phyloP scores from a whole-genome alignment of 192 early-diverging fungal species.

The Dimargaris verticillata region DNA sequence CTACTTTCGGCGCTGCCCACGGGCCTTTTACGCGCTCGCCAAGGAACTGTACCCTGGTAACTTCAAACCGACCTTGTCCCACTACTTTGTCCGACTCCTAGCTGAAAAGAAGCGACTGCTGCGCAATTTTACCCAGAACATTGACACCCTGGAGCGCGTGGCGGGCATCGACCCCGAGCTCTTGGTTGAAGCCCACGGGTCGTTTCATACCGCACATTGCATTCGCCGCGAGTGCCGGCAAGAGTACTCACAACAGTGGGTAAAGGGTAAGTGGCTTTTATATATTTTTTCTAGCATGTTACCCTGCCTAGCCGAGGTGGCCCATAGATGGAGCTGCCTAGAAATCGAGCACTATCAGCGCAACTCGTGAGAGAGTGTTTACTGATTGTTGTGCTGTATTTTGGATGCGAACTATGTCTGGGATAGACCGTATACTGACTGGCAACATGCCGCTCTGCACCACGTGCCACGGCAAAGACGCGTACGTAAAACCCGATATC shows the following conservation, averaged over 20 bases:
- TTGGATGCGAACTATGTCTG: too few relatives aligned
- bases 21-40: conserved; percentile 77
- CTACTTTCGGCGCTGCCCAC: conserved; percentile 71
- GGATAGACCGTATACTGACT: conserved; percentile 24
- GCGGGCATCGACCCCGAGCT: conserved; percentile 52
- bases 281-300: too few relatives aligned
- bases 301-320: too few relatives aligned
- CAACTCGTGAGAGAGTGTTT: too few relatives aligned
- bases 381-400: too few relatives aligned
- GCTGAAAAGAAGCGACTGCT: conserved; percentile 50
- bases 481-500: conserved; percentile 83
- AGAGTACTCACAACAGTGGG: conserved; percentile 22
- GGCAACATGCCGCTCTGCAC: conserved; percentile 53
- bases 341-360: too few relatives aligned
- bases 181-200: conserved; percentile 89
- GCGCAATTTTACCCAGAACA: conserved; percentile 90
- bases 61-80: conserved; percentile 60
- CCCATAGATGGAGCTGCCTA: too few relatives aligned
- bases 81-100: conserved; percentile 75
- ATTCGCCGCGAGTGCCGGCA: conserved; percentile 26
- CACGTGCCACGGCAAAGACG: conserved; percentile 28
- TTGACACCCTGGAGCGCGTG: conserved; percentile 82
- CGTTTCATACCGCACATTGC: conserved; percentile 71
- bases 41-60: conserved; percentile 80
- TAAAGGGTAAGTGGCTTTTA: conserved; percentile 16